Evolutionary conservation across 2,329 filamentous ascomycete species (phyloP).

Genomic region (Pleurostoma richardsiae): DNA sequence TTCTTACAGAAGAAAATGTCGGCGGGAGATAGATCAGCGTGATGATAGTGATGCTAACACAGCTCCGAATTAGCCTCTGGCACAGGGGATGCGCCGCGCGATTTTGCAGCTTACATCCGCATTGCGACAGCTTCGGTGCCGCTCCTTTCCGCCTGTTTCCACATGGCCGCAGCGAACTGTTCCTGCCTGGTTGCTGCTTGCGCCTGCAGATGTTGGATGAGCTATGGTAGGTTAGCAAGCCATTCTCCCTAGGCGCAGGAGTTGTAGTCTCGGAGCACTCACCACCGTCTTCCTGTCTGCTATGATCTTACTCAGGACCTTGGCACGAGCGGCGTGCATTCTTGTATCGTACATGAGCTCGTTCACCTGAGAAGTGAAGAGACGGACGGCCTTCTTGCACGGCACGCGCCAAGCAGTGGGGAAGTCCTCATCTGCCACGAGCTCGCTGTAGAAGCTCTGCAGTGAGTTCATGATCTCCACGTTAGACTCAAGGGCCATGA

Average conservation of each 20-base stretch:
- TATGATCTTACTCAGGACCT: slow-evolving; percentile 25
- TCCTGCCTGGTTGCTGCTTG: neutral
- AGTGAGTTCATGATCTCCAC: slow-evolving; percentile 25
- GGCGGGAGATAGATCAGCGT: slow-evolving; percentile 20
- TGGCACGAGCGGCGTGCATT: slow-evolving; percentile 27
- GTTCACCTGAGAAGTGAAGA: slow-evolving; percentile 21
- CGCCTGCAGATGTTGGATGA: slow-evolving; percentile 1
- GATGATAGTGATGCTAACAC: slow-evolving; percentile 14
- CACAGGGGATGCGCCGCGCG: no score
- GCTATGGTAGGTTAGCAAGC: neutral
- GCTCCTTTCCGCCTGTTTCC: slow-evolving; percentile 19
- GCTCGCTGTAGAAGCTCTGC: slow-evolving; percentile 18
- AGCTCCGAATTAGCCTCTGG: no score
- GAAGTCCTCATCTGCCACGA: slow-evolving; percentile 17
- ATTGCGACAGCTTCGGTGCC: slow-evolving; percentile 18
- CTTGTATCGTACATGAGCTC: slow-evolving; percentile 27
- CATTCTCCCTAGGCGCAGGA: neutral
- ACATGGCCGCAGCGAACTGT: slow-evolving; percentile 11
- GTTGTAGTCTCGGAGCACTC: slow-evolving; percentile 1
- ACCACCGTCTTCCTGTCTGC: slow-evolving; percentile 27
- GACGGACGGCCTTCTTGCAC: slow-evolving; percentile 16
- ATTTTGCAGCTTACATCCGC: slow-evolving; percentile 7
- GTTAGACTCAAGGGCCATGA: slow-evolving; percentile 31
- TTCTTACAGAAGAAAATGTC: slow-evolving; percentile 17
- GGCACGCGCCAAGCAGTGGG: slow-evolving; percentile 2